Evolutionary conservation across 1,284 basidiomycete species (phyloP), one percentile per base, ranked within the genome.

Genomic region (Ustanciosporium gigantosporum): DNA sequence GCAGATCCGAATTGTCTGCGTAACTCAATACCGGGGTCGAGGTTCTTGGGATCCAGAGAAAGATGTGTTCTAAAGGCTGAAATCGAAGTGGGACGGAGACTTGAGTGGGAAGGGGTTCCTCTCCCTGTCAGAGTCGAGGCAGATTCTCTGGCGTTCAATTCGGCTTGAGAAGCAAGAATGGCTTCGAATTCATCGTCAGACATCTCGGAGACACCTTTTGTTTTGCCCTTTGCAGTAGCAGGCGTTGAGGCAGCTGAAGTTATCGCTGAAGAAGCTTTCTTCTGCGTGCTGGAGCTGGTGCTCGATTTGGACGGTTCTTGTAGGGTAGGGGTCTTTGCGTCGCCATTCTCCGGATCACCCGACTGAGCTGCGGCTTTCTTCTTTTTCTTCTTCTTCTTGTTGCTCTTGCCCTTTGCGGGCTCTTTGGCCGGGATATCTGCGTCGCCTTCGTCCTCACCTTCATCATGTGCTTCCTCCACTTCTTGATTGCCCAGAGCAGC

Each of bases 1-100:
- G 76, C 73, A 0, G 73, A 67, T 15, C 76, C 76, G 38, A 77
- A 77, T 36, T 73, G 71, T 14, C 73, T 60, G 8, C 62, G 61
- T 5, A 77, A 66, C 47, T 77, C 75, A 24, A 75, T 41, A 17
- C 49, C 32, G 0, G 75, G 75, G 36, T 77, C 75, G 23, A 77
- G 58, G 19, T 51, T 35, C 23, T 47, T 43, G 5, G 70, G 46
- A 20, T 70, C 65, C n/a, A 75, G 57, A 15, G 45, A 38, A 20
- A 75, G 66, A 29, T 60, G 56, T 2, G 66, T 37, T 14, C 58
- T 44, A 51, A 58, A 47, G 17, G 61, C 36, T 17, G 68, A 55
- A 29, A 53, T 38, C 17, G 44, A 25, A n/a, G n/a, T n/a, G n/a
- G n/a, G n/a, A n/a, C n/a, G n/a, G n/a, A n/a, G n/a, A n/a, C n/a